Conservation (phyloP, 139 green algal species). For the Coelastrella sp. region DNA sequence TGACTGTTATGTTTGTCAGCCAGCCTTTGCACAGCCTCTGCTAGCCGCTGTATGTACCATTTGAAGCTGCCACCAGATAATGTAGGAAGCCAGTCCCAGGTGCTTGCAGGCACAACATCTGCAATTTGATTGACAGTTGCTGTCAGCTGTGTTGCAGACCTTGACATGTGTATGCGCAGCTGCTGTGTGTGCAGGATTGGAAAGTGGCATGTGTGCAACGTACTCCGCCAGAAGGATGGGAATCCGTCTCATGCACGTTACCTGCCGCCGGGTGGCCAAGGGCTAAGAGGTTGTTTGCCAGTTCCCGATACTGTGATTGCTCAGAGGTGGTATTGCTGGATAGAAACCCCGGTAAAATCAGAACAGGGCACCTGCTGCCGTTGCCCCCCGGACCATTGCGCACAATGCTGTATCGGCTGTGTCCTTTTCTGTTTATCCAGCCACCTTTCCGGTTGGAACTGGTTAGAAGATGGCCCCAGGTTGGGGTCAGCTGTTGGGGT, state of each 20-base stretch:
- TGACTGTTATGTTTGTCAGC: neutral
- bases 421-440: no score
- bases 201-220: no score
- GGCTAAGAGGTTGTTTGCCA: neutral
- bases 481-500: no score
- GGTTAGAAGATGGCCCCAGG: no score
- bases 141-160: no score
- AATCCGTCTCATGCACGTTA: no score
- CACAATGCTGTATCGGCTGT: no score
- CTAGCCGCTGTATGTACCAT: conserved; percentile 19
- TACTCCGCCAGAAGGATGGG: no score
- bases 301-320: conserved; percentile 11
- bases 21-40: conserved; percentile 18
- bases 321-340: conserved; percentile 17
- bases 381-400: neutral
- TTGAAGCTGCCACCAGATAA: conserved; percentile 30
- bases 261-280: conserved; percentile 21
- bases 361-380: conserved; percentile 18
- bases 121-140: no score
- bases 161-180: no score
- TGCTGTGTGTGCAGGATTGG: no score
- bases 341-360: conserved; percentile 33
- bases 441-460: no score
- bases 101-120: conserved; percentile 30
- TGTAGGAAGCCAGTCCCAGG: conserved; percentile 24